Evolutionary conservation across 116 monocot species (phyloP).

Genomic region (Posidonia oceanica): DNA sequence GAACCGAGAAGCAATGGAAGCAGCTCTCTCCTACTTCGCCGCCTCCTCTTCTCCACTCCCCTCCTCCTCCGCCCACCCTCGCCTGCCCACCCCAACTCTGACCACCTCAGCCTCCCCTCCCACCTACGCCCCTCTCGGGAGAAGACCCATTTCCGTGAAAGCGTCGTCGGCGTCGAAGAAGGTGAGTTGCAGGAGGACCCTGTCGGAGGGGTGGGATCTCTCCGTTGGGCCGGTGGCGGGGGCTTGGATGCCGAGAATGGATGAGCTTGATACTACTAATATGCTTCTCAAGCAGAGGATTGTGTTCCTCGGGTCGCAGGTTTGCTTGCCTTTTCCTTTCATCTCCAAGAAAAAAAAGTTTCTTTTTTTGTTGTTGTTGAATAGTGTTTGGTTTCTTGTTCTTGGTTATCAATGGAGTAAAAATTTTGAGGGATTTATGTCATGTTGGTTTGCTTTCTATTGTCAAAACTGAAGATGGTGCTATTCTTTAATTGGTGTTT

Average conservation of each 20-base stretch:
- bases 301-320: conserved; percentile 93
- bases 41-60: conserved; percentile 6
- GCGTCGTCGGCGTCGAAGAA: conserved; percentile 12
- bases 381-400: no score
- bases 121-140: background rate
- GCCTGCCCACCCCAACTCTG: background rate
- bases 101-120: background rate
- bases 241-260: conserved; percentile 52
- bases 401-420: no score
- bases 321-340: conserved; percentile 6
- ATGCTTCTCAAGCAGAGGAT: conserved; percentile 95
- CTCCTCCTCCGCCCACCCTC: background rate
- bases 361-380: background rate
- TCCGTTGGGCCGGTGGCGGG: conserved; percentile 12
- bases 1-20: background rate
- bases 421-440: no score
- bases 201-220: conserved; percentile 57
- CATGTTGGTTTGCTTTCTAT: no score
- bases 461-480: background rate
- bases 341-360: background rate
- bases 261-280: conserved; percentile 82
- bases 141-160: conserved; percentile 10
- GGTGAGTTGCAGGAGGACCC: conserved; percentile 15
- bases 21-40: background rate
- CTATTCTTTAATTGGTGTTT: background rate